Conservation (phyloP, 108 stramenopile genomes). For the Chaetoceros muelleri region DNA sequence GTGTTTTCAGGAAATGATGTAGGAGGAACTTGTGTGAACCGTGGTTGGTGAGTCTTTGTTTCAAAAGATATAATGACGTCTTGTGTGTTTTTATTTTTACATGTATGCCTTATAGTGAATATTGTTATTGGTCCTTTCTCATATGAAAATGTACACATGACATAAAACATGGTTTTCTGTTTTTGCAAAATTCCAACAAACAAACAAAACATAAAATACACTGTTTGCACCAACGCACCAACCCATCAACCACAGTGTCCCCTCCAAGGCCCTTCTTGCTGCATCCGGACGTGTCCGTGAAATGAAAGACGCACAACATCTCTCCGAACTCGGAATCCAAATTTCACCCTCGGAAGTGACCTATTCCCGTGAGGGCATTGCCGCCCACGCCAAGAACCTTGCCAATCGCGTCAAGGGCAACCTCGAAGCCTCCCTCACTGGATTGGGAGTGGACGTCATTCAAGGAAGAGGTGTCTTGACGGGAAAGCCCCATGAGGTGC, state of each 20-base stretch:
- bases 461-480: slow-evolving; percentile 75
- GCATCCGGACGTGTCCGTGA: slow-evolving; percentile 92
- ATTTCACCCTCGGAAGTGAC: slow-evolving; percentile 59
- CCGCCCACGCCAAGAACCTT: slow-evolving; percentile 91
- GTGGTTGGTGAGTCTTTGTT: slow-evolving; percentile 57
- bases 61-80: background rate
- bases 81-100: background rate
- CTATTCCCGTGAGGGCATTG: slow-evolving; percentile 85
- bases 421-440: slow-evolving; percentile 79
- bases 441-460: slow-evolving; percentile 83
- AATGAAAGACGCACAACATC: slow-evolving; percentile 71
- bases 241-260: slow-evolving; percentile 36
- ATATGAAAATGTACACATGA: too few species aligned
- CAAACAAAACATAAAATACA: too few species aligned
- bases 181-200: too few species aligned
- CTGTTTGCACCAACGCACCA: background rate
- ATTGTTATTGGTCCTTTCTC: too few species aligned
- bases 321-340: slow-evolving; percentile 79
- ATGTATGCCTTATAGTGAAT: too few species aligned
- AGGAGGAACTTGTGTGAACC: slow-evolving; percentile 97
- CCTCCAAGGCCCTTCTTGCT: slow-evolving; percentile 94
- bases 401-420: slow-evolving; percentile 90
- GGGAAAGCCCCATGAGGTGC: slow-evolving; percentile 78
- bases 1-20: slow-evolving; percentile 91
- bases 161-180: too few species aligned